A percentile compares a stretch with the other conserved stretches of the same genome.
phyloP scores from a whole-genome alignment of 352 stramenopile species.

The Achlya hypogyna region DNA sequence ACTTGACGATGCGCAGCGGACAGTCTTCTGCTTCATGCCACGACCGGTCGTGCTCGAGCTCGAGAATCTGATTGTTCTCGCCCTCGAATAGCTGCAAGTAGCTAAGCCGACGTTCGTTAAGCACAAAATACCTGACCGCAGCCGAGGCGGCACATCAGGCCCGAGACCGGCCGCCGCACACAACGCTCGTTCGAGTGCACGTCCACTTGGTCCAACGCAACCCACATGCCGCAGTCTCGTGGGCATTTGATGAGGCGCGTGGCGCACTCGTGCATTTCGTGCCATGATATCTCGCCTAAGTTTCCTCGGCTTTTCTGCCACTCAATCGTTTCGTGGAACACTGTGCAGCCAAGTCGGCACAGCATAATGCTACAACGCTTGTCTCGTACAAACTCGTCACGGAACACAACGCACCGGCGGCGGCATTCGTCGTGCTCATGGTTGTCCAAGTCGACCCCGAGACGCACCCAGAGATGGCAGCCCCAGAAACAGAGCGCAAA shows the following conservation, averaged over 20 bases:
- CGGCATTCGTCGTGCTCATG: constrained; percentile 53
- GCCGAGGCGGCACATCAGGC: constrained; percentile 45
- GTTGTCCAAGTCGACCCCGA: constrained; percentile 29
- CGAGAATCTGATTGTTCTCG: constrained; percentile 44
- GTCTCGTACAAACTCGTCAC: not conserved
- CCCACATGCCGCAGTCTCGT: constrained; percentile 58
- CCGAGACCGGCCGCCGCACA: constrained; percentile 45
- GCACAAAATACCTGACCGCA: constrained; percentile 40
- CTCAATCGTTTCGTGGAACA: constrained; percentile 33
- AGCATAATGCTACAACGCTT: constrained; percentile 30
- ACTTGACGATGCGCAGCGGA: constrained; percentile 48
- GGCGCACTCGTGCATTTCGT: constrained; percentile 43
- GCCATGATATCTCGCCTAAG: constrained; percentile 32
- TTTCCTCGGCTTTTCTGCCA: constrained; percentile 26
- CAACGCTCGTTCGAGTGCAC: constrained; percentile 52
- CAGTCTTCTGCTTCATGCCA: constrained; percentile 68
- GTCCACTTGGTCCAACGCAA: constrained; percentile 35
- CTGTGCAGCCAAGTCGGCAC: constrained; percentile 52
- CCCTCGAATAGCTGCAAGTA: constrained; percentile 22
- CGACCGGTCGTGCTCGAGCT: constrained; percentile 52
- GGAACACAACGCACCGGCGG: constrained; percentile 23
- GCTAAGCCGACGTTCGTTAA: not conserved
- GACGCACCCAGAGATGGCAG: constrained; percentile 44
- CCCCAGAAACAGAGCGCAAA: constrained; percentile 47
- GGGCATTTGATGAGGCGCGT: constrained; percentile 48